Percentiles rank a stretch among this genome's conserved stretches.
These are phyloP conservation scores for Calophaca sinica DNA, from an alignment of 306 rosid genomes.

Conservation along the genomic window DNA sequence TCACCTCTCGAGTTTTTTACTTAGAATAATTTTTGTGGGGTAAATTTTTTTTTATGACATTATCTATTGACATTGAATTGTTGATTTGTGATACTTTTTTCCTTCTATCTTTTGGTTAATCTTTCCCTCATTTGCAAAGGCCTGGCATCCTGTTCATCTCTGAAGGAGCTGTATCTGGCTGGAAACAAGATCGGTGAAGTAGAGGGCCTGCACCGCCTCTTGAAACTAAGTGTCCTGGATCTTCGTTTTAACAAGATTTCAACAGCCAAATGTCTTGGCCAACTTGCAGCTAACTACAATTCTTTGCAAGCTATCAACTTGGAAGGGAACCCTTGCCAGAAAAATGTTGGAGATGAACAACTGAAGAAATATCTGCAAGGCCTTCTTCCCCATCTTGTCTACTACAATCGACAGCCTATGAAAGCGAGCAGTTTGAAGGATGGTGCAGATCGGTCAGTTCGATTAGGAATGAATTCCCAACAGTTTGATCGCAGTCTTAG, in stretches of 20 bases:
- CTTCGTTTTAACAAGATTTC: conserved; percentile 90
- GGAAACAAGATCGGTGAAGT: conserved; percentile 97
- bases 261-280: conserved; percentile 92
- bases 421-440: conserved; percentile 72
- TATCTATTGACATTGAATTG: conserved; percentile 31
- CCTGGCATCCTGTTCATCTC: conserved; percentile 85
- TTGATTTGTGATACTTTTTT: conserved; percentile 33
- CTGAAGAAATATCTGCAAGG: conserved; percentile 85
- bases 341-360: conserved; percentile 95
- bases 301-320: conserved; percentile 88
- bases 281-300: conserved; percentile 90
- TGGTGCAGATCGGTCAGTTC: conserved; percentile 66
- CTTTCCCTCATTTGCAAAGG: conserved; percentile 58
- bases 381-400: conserved; percentile 90
- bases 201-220: conserved; percentile 95
- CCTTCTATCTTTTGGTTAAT: conserved; percentile 1
- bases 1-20: conserved; percentile 28
- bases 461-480: conserved; percentile 68
- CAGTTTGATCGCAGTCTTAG: conserved; percentile 78
- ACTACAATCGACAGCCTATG: conserved; percentile 72
- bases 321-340: conserved; percentile 95
- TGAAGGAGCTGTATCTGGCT: conserved; percentile 92
- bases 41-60: neutral
- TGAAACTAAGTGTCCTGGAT: conserved; percentile 82
- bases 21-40: neutral